These are phyloP conservation scores for Gleditsia sinensis DNA, from an alignment of 306 rosid genomes.

Conservation along the genomic window DNA sequence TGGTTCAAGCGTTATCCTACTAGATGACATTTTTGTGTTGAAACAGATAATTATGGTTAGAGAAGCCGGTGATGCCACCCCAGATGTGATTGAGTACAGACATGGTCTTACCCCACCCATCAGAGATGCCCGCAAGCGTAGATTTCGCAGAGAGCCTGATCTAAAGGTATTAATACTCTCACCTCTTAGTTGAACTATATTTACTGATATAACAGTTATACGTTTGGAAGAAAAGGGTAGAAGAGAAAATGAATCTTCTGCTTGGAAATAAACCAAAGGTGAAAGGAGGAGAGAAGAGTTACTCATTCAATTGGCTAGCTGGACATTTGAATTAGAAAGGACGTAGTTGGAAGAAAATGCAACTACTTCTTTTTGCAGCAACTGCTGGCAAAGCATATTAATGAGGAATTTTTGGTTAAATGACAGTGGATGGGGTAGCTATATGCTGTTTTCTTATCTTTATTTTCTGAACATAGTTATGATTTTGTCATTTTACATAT, in stretches of 20 bases:
- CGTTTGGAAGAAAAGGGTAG: neutral
- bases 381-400: neutral
- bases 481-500: slow-evolving; percentile 31
- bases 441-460: neutral
- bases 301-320: neutral
- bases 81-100: too few species aligned
- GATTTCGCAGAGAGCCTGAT: slow-evolving; percentile 91
- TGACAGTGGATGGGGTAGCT: neutral
- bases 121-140: slow-evolving; percentile 82
- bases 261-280: neutral
- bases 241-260: neutral
- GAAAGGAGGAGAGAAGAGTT: neutral
- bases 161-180: slow-evolving; percentile 54
- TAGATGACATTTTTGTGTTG: too few species aligned
- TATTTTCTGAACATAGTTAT: neutral
- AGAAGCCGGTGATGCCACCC: too few species aligned
- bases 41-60: too few species aligned
- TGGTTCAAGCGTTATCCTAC: too few species aligned
- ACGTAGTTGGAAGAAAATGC: neutral
- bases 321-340: neutral
- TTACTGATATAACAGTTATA: neutral
- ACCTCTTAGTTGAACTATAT: neutral
- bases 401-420: neutral
- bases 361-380: too few species aligned
- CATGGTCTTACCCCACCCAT: too few species aligned